Base-by-base conservation (phyloP, 2,329 filamentous ascomycete genomes). In the Penicillium oxalicum region DNA sequence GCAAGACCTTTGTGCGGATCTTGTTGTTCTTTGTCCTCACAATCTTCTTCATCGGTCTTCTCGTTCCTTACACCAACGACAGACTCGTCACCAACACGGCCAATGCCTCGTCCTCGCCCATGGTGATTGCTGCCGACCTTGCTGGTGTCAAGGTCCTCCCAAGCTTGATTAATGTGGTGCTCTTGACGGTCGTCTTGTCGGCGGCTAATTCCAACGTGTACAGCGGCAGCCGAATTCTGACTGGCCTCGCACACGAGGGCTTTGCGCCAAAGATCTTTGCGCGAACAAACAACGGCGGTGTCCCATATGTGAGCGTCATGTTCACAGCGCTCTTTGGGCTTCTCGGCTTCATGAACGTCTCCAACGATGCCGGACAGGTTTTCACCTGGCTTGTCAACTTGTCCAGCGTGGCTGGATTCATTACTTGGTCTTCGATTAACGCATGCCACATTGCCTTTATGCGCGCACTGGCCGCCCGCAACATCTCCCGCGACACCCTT, bases 1-100 rank as follows among this genome's bases (percentile, higher is more conserved):
- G 80, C 44, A 84, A 81, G 71, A 88, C 86, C 0, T 90, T 87
- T 67, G 86, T 82, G 76, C 80, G 84, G 50, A 87, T 90, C 54
- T 76, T 88, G 45, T 69, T 77, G 48, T 77, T 89, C 53, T 68
- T 66, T 44, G 60, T 68, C 12, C 55, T 66, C 34, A 66, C 64
- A 27, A 60, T 68, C 34, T 67, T 89, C 73, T 85, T 88, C 66
- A 77, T 89, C 58, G 84, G 85, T 43, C 77, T 90, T 58, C 73
- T 86, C 38, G 78, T 90, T 6, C 84, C 86, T 3, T 85, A 80
- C 62, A 79, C 83, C 61, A 55, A 70, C 0, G 62, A 65, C 5
- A 77, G 87, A 25, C 65, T 77, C 32, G 76, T 70, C 57, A 60
- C 53, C 9, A 47, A 26, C 12, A 45, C 35, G 5, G 59, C 50